Conservation (phyloP, 1,284 basidiomycete genomes). For the Veloboletus limbatus region DNA sequence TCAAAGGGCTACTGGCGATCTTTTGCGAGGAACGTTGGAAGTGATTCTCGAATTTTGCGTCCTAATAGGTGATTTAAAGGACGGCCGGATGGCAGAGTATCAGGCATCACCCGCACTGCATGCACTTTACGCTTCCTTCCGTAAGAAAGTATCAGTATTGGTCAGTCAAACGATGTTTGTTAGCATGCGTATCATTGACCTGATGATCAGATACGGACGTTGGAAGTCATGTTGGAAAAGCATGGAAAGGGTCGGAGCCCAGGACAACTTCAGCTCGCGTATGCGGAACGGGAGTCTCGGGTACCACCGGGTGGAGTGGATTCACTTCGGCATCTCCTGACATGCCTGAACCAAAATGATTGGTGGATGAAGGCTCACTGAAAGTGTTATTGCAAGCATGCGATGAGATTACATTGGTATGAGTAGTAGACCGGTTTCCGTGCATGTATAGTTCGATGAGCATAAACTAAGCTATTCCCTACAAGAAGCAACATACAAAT, state of each 20-base stretch:
- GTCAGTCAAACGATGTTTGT: slow-evolving; percentile 41
- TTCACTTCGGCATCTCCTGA: slow-evolving; percentile 47
- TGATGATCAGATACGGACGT: slow-evolving; percentile 12
- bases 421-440: slow-evolving; percentile 3
- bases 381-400: slow-evolving; percentile 8
- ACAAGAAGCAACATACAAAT: slow-evolving; percentile 5
- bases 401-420: slow-evolving; percentile 13
- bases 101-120: slow-evolving; percentile 55
- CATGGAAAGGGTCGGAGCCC: slow-evolving; percentile 23
- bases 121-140: slow-evolving; percentile 54
- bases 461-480: slow-evolving; percentile 17
- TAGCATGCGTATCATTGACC: neutral
- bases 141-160: slow-evolving; percentile 52
- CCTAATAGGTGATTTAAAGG: slow-evolving; percentile 59
- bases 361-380: slow-evolving; percentile 42
- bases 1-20: slow-evolving; percentile 65
- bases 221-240: slow-evolving; percentile 39
- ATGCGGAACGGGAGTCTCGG: slow-evolving; percentile 25
- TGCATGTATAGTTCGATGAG: slow-evolving; percentile 30
- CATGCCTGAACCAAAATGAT: slow-evolving; percentile 44
- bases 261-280: slow-evolving; percentile 24
- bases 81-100: slow-evolving; percentile 55
- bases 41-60: slow-evolving; percentile 70
- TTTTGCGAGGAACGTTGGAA: slow-evolving; percentile 65
- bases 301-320: slow-evolving; percentile 46